Percentiles rank a stretch among this genome's conserved stretches.
Conservation (phyloP, 148 eudicot species). For the Arctostaphylos glauca region DNA sequence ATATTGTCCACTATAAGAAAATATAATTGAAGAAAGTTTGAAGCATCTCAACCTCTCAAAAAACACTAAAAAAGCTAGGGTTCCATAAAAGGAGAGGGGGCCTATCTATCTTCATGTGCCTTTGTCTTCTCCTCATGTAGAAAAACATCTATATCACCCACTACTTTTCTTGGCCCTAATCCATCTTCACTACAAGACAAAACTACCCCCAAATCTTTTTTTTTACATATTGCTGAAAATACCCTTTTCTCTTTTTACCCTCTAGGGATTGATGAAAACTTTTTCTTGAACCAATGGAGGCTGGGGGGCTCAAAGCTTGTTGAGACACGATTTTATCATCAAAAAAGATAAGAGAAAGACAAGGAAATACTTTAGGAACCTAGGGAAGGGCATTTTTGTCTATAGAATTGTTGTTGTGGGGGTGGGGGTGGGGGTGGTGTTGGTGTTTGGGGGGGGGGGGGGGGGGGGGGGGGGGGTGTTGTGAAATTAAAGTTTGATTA, state of each 20-base stretch:
- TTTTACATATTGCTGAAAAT: not conserved
- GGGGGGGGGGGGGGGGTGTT: too few species aligned
- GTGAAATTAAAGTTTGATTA: not conserved
- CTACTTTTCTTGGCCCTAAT: not conserved
- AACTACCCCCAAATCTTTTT: not conserved
- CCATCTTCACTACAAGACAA: not conserved
- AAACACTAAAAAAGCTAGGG: not conserved
- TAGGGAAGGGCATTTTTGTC: conserved; percentile 9
- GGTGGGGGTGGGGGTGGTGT: too few species aligned
- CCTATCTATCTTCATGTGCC: conserved; percentile 17
- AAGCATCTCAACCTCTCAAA: not conserved
- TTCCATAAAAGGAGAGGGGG: not conserved
- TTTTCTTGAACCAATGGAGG: not conserved
- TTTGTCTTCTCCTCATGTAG: conserved; percentile 39
- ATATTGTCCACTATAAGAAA: conserved; percentile 22
- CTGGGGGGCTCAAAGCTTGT: not conserved
- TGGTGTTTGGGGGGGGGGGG: too few species aligned
- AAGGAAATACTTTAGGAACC: not conserved
- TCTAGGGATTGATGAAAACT: not conserved
- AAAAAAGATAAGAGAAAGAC: not conserved
- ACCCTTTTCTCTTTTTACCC: not conserved
- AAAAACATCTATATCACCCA: conserved; percentile 30
- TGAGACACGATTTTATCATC: not conserved
- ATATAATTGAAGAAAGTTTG: not conserved
- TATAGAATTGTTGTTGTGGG: too few species aligned